Evolutionary conservation across 192 early-diverging fungal species (phyloP).

Genomic region (Coemansia pectinata): DNA sequence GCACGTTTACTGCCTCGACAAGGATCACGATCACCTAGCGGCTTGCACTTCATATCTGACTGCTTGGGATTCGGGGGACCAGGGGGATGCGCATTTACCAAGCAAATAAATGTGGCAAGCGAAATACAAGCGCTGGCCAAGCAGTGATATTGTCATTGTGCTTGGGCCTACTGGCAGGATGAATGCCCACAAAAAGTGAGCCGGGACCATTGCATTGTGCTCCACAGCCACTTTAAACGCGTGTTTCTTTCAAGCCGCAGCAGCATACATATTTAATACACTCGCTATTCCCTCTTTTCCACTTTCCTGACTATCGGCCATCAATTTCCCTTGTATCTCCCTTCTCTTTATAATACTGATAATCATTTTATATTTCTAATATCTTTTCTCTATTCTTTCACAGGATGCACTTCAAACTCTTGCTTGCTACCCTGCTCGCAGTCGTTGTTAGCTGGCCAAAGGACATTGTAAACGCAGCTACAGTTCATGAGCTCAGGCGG

Average conservation of each 20-base stretch:
- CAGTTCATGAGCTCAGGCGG: not conserved
- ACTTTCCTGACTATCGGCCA: not conserved
- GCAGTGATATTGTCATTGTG: not conserved
- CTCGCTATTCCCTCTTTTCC: not conserved
- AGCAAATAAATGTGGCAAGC: not conserved
- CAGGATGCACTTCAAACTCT: not conserved
- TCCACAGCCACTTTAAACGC: not conserved
- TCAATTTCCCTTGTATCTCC: not conserved
- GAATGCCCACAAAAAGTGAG: not conserved
- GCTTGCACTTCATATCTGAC: not conserved
- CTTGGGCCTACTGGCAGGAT: not conserved
- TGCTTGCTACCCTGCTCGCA: slow-evolving; percentile 5
- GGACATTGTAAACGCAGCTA: not conserved
- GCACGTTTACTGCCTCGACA: not conserved
- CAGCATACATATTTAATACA: not conserved
- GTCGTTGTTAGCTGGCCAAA: not conserved
- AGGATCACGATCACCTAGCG: not conserved
- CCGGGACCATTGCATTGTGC: not conserved
- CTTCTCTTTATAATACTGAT: not conserved
- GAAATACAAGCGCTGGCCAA: not conserved
- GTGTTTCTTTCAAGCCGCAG: not conserved
- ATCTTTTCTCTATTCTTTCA: not conserved
- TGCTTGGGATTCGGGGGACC: not conserved
- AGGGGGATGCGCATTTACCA: not conserved
- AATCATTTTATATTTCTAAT: not conserved